These are phyloP conservation scores for Whalleya microplaca DNA, from an alignment of 2,329 filamentous ascomycete genomes.

Conservation along the genomic window DNA sequence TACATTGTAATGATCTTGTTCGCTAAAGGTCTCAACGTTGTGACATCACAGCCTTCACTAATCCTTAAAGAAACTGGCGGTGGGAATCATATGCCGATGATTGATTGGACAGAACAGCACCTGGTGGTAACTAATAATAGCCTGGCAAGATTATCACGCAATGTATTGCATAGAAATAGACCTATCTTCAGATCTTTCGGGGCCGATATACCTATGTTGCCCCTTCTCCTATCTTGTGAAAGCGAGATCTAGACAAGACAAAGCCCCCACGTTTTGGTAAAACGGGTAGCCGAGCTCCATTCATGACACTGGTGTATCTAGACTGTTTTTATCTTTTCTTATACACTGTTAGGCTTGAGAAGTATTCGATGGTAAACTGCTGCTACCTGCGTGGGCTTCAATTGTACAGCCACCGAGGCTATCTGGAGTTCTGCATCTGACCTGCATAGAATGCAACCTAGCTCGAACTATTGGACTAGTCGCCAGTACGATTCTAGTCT, in stretches of 20 bases:
- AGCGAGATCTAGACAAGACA: no score
- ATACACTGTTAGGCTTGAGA: no score
- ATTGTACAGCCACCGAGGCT: no score
- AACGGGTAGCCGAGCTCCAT: no score
- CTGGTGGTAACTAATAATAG: slow-evolving; percentile 24
- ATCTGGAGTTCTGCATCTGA: no score
- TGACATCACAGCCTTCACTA: slow-evolving; percentile 21
- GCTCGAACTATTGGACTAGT: no score
- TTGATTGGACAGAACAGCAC: slow-evolving; percentile 9
- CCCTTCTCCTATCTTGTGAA: background rate
- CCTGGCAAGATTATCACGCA: slow-evolving; percentile 18
- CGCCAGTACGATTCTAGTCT: background rate
- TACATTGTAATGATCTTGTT: background rate
- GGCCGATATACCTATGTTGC: background rate
- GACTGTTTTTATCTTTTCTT: no score
- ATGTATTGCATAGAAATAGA: slow-evolving; percentile 17
- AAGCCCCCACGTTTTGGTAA: no score
- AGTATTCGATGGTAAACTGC: no score
- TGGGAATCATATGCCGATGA: slow-evolving; percentile 5
- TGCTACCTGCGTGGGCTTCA: no score
- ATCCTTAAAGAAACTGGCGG: slow-evolving; percentile 10
- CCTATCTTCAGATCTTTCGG: background rate
- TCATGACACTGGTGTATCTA: no score
- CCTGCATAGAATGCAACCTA: no score
- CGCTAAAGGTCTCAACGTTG: slow-evolving; percentile 6